These are phyloP conservation scores for Fusarium humuli DNA, from an alignment of 2,329 filamentous ascomycete species.

Conservation along the genomic window DNA sequence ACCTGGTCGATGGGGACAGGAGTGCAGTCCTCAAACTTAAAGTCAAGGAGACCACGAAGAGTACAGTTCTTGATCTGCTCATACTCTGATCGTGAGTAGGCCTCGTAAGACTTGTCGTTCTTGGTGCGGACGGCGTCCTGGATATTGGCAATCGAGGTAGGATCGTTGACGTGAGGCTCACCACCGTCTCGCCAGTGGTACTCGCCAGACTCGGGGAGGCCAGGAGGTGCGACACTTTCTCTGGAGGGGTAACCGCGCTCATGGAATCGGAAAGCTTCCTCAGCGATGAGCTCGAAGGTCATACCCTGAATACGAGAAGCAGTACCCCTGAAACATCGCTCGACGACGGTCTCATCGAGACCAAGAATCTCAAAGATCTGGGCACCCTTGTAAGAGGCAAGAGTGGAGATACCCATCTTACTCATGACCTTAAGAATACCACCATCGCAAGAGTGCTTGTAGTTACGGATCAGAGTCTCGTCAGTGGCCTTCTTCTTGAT, in stretches of 20 bases:
- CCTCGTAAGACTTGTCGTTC: constrained; percentile 98
- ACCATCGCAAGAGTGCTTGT: constrained; percentile 95
- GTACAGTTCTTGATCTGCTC: constrained; percentile 98
- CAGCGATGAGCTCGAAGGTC: constrained; percentile 92
- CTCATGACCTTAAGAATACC: constrained; percentile 99
- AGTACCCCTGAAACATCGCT: constrained; percentile 94
- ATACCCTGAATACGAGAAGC: constrained; percentile 94
- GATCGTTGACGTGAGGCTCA: constrained; percentile 95
- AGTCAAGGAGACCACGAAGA: constrained; percentile 91
- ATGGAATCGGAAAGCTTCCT: constrained; percentile 94
- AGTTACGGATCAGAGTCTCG: constrained; percentile 89
- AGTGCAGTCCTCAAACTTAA: constrained; percentile 88
- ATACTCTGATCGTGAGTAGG: constrained; percentile 91
- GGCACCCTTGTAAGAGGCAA: constrained; percentile 96
- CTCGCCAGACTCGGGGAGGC: constrained; percentile 91
- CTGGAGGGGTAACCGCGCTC: constrained; percentile 91
- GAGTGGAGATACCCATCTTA: constrained; percentile 98
- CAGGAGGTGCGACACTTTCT: constrained; percentile 79
- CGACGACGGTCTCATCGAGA: constrained; percentile 90
- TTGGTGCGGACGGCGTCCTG: constrained; percentile 96
- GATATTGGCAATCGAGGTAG: constrained; percentile 93
- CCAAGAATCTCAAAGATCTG: constrained; percentile 98
- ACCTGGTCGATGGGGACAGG: constrained; percentile 96
- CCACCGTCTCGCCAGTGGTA: constrained; percentile 99
- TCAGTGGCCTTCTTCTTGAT: constrained; percentile 90